A percentile compares a stretch with the other conserved stretches of the same genome.
Conservation (phyloP, 1,139 yeast genomes). For the Geotrichum klebahnii region DNA sequence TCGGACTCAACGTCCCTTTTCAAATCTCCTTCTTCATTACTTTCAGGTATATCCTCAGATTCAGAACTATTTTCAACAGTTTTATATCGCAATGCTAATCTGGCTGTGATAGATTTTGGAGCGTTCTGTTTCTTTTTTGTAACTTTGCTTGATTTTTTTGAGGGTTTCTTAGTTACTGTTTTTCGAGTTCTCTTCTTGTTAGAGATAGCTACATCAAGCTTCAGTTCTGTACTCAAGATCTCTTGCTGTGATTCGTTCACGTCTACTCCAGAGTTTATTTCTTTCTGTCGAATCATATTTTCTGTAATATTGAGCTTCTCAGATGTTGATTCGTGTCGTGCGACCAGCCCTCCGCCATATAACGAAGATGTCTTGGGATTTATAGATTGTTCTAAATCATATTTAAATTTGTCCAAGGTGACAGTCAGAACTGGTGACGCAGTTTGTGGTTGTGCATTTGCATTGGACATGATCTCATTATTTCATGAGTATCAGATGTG, state of each 20-base stretch:
- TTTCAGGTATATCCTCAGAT: background rate
- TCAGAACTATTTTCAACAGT: background rate
- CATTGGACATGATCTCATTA: conserved; percentile 4
- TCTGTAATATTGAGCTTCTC: too few species aligned
- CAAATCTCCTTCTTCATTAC: background rate
- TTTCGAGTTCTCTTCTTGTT: background rate
- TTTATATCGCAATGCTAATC: conserved; percentile 6
- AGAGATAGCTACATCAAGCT: background rate
- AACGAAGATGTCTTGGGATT: background rate
- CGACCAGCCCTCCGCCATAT: background rate
- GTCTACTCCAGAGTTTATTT: background rate
- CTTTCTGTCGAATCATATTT: background rate
- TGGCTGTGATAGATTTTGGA: conserved; percentile 8
- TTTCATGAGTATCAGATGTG: background rate
- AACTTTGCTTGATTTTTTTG: background rate
- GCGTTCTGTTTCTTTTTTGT: background rate
- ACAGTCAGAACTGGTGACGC: background rate
- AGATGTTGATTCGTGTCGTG: background rate
- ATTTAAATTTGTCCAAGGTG: background rate
- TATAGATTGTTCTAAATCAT: background rate
- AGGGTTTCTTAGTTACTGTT: background rate
- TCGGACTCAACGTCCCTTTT: background rate
- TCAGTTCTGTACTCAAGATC: background rate
- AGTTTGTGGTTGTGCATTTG: background rate
- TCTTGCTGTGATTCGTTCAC: background rate